Conservation (phyloP, 2,329 filamentous ascomycete genomes). For the Colletotrichum sp. region DNA sequence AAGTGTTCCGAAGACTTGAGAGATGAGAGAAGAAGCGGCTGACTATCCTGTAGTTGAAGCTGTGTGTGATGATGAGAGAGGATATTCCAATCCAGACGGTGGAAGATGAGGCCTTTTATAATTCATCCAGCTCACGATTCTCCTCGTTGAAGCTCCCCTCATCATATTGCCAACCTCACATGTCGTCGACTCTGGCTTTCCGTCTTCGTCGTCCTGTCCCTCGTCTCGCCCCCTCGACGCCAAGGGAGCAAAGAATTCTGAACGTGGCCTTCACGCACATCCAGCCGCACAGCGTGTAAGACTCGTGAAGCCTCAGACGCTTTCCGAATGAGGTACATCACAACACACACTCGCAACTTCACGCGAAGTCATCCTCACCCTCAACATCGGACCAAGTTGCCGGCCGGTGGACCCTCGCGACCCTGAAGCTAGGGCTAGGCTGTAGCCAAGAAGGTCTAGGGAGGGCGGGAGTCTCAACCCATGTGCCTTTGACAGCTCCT, state of each 20-base stretch:
- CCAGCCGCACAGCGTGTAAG: background rate
- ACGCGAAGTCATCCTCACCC: background rate
- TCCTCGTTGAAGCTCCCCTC: background rate
- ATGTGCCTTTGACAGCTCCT: conserved; percentile 9
- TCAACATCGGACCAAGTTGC: background rate
- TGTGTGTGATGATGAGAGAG: conserved; percentile 6
- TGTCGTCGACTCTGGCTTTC: background rate
- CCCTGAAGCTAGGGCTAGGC: conserved; percentile 5
- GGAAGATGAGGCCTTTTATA: conserved; percentile 13
- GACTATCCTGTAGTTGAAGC: conserved; percentile 15
- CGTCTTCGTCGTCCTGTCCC: conserved; percentile 1
- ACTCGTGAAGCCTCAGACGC: background rate
- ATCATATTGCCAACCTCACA: background rate
- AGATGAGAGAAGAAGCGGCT: conserved; percentile 10
- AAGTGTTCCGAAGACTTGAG: background rate
- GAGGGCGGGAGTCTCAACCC: conserved; percentile 11
- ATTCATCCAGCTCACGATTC: background rate
- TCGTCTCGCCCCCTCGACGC: background rate
- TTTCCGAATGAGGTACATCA: background rate
- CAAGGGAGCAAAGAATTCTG: background rate
- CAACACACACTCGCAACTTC: background rate
- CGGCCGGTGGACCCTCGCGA: background rate
- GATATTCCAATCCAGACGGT: background rate
- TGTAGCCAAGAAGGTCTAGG: conserved; percentile 1
- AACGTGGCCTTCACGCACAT: background rate